A percentile compares a stretch with the other conserved stretches of the same genome.
Conservation (phyloP, 371 early-diverging fungal species). For the Gilbertella persicaria region DNA sequence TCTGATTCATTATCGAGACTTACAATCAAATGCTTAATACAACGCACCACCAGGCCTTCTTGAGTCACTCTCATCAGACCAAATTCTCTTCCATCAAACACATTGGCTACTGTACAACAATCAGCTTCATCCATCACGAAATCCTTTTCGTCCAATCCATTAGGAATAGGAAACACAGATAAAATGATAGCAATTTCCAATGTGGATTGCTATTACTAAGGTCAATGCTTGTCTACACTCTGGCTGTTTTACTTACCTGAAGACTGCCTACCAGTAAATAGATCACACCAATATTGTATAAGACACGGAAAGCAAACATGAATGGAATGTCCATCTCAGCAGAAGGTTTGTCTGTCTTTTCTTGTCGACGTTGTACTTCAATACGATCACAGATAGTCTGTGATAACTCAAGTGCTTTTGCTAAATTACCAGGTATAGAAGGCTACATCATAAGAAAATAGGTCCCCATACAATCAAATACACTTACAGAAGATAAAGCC, state of each 20-base stretch:
- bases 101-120: constrained; percentile 35
- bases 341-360: constrained; percentile 22
- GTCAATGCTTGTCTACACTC: background rate
- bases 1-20: constrained; percentile 49
- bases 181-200: constrained; percentile 52
- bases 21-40: constrained; percentile 50
- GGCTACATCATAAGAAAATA: constrained; percentile 22
- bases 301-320: constrained; percentile 53
- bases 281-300: constrained; percentile 51
- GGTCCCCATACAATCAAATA: background rate
- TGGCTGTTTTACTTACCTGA: constrained; percentile 40
- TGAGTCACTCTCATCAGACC: constrained; percentile 52
- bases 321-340: constrained; percentile 49
- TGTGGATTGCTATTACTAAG: constrained; percentile 54
- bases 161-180: constrained; percentile 49
- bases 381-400: constrained; percentile 51
- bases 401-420: constrained; percentile 45
- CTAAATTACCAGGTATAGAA: constrained; percentile 46
- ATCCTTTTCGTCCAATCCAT: constrained; percentile 38
- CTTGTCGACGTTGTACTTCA: constrained; percentile 41
- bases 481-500: constrained; percentile 43
- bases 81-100: constrained; percentile 47
- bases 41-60: constrained; percentile 47
- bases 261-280: constrained; percentile 51
- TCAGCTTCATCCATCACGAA: constrained; percentile 44